Evolutionary conservation across 805 yeast species (phyloP), one percentile per base, ranked within the genome.

Genomic region (Candida arabinofermentans): DNA sequence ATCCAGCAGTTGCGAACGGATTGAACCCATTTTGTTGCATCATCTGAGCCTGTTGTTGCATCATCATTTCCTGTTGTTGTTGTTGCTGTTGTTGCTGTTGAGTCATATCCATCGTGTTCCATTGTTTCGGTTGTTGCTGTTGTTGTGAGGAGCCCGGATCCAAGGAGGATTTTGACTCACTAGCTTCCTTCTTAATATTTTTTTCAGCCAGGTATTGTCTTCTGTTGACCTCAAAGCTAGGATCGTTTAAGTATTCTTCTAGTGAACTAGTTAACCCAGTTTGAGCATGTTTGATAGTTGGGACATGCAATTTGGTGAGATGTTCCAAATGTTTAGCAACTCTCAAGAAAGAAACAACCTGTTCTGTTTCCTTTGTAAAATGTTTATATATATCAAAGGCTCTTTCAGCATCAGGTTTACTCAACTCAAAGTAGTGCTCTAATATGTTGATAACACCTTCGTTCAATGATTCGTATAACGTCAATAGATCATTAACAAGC

Each of bases 201-300:
- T 72, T 81, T 54, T 86, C 91, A 30, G 79, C 79, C 47, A 87
- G 63, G 55, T 85, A 88, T 56, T 86, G 95, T 45, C 80, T 69
- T 60, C 95, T 76, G 59, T 86, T 88, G 8, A 67, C 65, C 51
- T 88, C 96, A 63, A 88, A 88, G 52, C 83, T 81, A 8, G 90
- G 88, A 58, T 91, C 97, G 50, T 81, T 75, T 50, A 93, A 67
- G 61, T 91, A 95, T 53, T 90, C 96, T 58, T 88, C 93, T 47
- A 93, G 74, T 12, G 95, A 82, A 26, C 81, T 74, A 3, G 96
- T 85, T 49, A 93, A 72, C 21, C 96, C 93, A 2, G 97, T 90
- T 18, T 97, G 97, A 2, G 98, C 98, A 65, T 93, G 99, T 59
- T 87, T 87, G 47, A 93, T 90, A 12, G 96, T 90, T 27, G 99